Evolutionary conservation across 495 filamentous ascomycete species (phyloP).

Genomic region (Aspergillus ostianus): DNA sequence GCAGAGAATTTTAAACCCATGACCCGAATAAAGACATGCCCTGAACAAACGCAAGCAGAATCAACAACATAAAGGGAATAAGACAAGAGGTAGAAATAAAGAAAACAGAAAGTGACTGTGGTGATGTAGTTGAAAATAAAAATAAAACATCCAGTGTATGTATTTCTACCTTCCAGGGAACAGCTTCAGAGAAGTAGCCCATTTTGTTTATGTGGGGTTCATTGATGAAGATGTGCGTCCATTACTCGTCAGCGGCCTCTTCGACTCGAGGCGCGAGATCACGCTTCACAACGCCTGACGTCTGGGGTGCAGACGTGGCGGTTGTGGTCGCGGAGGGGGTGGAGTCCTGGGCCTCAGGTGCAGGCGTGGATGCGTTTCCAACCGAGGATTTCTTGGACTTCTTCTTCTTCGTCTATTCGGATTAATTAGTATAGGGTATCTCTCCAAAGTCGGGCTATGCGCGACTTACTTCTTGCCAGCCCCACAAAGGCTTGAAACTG

Average conservation of each 20-base stretch:
- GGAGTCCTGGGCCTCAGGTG: slow-evolving; percentile 33
- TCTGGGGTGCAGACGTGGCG: slow-evolving; percentile 52
- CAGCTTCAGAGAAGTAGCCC: no score
- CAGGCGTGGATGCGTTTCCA: slow-evolving; percentile 34
- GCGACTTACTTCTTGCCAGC: slow-evolving; percentile 85
- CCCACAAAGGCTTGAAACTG: slow-evolving; percentile 94
- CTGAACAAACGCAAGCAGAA: neutral
- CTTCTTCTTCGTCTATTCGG: slow-evolving; percentile 54
- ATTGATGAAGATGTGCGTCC: neutral
- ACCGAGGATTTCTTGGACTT: slow-evolving; percentile 65
- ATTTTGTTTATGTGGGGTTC: neutral
- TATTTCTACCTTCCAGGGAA: neutral
- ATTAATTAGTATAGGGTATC: neutral
- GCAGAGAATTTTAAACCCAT: neutral
- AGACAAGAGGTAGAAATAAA: neutral
- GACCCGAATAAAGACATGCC: neutral
- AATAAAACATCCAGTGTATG: neutral
- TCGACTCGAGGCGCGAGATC: slow-evolving; percentile 63
- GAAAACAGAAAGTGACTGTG: neutral
- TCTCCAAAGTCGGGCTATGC: slow-evolving; percentile 6
- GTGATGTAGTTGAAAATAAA: neutral
- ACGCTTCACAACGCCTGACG: slow-evolving; percentile 45
- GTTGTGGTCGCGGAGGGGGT: slow-evolving; percentile 58
- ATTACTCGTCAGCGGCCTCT: slow-evolving; percentile 60
- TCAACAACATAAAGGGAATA: neutral